Conservation (phyloP, 129 eudicot genomes). For the Helichrysum umbraculigerum region DNA sequence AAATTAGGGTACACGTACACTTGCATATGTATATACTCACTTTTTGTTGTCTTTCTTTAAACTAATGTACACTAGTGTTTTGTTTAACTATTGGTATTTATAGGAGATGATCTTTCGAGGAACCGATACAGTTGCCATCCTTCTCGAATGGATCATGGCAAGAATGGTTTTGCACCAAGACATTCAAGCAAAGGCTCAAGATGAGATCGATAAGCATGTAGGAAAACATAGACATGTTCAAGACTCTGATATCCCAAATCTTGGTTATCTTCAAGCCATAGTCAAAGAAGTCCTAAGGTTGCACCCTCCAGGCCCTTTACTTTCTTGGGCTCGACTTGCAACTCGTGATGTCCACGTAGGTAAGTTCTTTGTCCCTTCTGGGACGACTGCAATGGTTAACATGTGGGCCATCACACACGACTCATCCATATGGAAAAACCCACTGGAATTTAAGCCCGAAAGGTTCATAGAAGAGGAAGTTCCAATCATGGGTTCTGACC, state of each 20-base stretch:
- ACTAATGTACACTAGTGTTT: background rate
- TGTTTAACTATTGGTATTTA: background rate
- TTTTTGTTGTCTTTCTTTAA: background rate
- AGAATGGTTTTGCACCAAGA: constrained; percentile 79
- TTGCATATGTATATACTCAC: too few relatives aligned
- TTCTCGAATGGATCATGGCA: constrained; percentile 84
- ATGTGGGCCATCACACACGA: constrained; percentile 98
- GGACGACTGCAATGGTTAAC: constrained; percentile 91
- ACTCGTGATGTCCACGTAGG: constrained; percentile 60
- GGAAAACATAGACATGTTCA: constrained; percentile 41
- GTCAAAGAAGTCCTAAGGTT: constrained; percentile 76
- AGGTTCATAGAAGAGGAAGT: constrained; percentile 65
- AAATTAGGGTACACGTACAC: too few relatives aligned
- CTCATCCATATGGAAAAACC: constrained; percentile 72
- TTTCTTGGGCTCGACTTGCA: constrained; percentile 88
- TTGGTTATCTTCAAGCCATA: constrained; percentile 65
- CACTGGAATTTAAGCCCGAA: constrained; percentile 67
- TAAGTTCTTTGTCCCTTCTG: constrained; percentile 68
- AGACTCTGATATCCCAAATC: constrained; percentile 66
- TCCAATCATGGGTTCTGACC: constrained; percentile 73
- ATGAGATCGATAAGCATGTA: constrained; percentile 44
- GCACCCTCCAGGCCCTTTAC: constrained; percentile 93
- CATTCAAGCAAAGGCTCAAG: constrained; percentile 63
- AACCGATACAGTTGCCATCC: constrained; percentile 73
- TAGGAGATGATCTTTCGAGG: constrained; percentile 93